Base-by-base conservation (phyloP, 164 flowering plant species). In the Paratinospora sagittata region DNA sequence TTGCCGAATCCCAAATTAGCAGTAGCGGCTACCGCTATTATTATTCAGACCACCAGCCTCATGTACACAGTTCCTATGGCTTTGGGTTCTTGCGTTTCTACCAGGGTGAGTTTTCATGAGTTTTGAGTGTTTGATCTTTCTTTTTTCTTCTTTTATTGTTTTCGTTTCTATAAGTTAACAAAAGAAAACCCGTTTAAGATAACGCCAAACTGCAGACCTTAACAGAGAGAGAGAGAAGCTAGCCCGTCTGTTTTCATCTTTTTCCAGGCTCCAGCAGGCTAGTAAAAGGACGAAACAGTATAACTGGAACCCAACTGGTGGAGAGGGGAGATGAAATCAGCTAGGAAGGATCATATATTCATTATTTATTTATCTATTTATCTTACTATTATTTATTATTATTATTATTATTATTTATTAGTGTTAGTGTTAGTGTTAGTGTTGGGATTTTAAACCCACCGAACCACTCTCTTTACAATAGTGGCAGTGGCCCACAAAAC, bases 21-120 rank as follows among this genome's bases (percentile, higher is more conserved):
- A 7, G 99, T 95, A 36, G 99, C 96, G 0, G 92, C 97, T 45
- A 90, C 97, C 64, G 96, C 97, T 62, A 82, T 95, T 8, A 66
- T 95, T 27, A 95, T 92, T 68, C 99, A 95, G 85, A 95, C 99
- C 34, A 92, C 99, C 0, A 86, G 91, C 70, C 81, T 95, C 65
- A 95, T 95, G 99, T 95, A 95, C 77, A 92, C 97, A 13, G 90
- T 95, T 26, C 99, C 97, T 21, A 86, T 95, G 99, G 97, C 94
- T 11, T 82, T 95, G 60, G 93, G 94, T 67, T 92, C 87, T 52
- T 95, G 97, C 68, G 97, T 95, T 68, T 95, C 99, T 27, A 87
- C 99, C 26, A 79, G 99, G 82, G 96, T 93, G 78, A 63, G 81
- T 72, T 23, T n/a, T 60, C 9, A 26, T n/a, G n/a, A n/a, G n/a